Base-by-base conservation (phyloP, 768 basidiomycete genomes). In the Coprinellus micaceus region DNA sequence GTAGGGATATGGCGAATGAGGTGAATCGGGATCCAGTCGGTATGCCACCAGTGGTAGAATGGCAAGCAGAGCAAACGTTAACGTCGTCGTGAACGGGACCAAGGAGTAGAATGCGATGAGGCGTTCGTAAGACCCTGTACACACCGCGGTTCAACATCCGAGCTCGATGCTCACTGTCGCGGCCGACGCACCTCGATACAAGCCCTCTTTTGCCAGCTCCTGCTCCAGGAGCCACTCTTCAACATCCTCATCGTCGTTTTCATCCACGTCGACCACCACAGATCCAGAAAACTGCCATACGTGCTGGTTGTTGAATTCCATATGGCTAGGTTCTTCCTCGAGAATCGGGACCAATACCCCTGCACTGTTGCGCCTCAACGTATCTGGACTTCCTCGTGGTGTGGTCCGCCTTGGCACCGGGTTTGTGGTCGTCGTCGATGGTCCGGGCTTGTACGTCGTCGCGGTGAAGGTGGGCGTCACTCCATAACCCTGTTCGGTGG, bases 41-140 rank as follows among this genome's bases (percentile, higher is more conserved):
- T 84, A 87, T 22, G 78, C 69, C 36, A 82, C 55, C 25, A 61
- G 53, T 0, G 85, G 86, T 2, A 85, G 68, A 4, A 73, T 44
- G 1, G 82, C 81, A 25, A 88, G 73, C 37, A 80, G 55, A 3
- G 73, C 60, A 63, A 86, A 82, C 7, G 77, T 67, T 37, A 83
- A 47, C 29, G 82, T 39, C 9, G 78, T 80, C 0, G 80, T 77
- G 37, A 84, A 52, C 1, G 87, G 86, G n/a, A 82, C 82, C 30
- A 86, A 69, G 0, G 78, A 75, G 64, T 89, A 86, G 45, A 84
- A 60, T n/a, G 74, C 66, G 36, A 88, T 51, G 11, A 86, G 67
- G 30, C 73, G 75, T 37, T 63, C 68, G 72, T 89, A 89, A 3
- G 86, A 88, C 21, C 88, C 89, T 90, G 58, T 40, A 53, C 41